Conservation (phyloP, 2,329 filamentous ascomycete species). For the Colletotrichum caudatum region DNA sequence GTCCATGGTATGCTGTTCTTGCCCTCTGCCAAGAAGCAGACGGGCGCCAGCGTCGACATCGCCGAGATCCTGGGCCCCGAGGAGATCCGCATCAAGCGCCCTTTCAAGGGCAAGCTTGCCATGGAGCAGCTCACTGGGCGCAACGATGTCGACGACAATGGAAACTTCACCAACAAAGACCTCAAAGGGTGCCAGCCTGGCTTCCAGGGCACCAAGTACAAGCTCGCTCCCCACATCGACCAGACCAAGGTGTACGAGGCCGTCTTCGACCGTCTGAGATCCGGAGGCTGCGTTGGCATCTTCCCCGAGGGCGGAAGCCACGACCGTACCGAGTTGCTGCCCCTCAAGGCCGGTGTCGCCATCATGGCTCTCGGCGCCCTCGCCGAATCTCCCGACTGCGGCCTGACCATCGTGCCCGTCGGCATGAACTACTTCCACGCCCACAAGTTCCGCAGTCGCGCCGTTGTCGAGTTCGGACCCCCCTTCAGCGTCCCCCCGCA, state of each 20-base stretch:
- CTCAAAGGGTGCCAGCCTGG: conserved; percentile 67
- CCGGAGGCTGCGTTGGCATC: conserved; percentile 92
- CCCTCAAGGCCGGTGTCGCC: conserved; percentile 94
- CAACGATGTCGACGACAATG: conserved; percentile 76
- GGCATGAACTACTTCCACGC: conserved; percentile 99
- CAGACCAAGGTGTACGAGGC: conserved; percentile 94
- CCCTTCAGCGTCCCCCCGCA: conserved; percentile 87
- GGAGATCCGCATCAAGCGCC: conserved; percentile 87
- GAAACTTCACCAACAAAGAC: conserved; percentile 69
- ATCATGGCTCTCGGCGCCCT: conserved; percentile 97
- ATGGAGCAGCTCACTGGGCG: conserved; percentile 85
- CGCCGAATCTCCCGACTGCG: conserved; percentile 86
- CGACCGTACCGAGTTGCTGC: conserved; percentile 90
- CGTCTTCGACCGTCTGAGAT: conserved; percentile 85
- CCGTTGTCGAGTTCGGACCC: conserved; percentile 93
- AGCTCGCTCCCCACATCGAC: conserved; percentile 91
- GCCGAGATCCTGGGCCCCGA: conserved; percentile 82
- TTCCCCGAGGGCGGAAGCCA: conserved; percentile 98
- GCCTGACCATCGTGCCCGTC: conserved; percentile 93
- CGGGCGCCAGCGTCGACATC: conserved; percentile 85
- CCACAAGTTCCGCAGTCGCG: conserved; percentile 96
- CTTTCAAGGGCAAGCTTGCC: conserved; percentile 82
- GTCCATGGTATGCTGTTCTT: conserved; percentile 87
- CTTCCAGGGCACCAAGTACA: conserved; percentile 84
- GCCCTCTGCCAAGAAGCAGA: conserved; percentile 82